Evolutionary conservation across 805 yeast species (phyloP).

Genomic region (Candida railenensis): DNA sequence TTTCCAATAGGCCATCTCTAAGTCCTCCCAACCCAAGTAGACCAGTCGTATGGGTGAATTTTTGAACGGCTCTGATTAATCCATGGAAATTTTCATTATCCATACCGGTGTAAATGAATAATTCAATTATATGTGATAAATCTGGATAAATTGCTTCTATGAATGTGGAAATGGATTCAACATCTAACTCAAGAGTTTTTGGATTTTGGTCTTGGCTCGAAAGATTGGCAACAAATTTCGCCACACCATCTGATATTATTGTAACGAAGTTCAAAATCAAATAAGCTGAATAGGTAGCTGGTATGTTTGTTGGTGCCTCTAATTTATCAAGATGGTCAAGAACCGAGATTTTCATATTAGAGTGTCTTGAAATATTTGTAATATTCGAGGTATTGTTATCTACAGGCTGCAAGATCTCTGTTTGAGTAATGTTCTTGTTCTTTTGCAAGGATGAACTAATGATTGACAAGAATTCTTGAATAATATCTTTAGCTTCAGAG

Average conservation of each 20-base stretch:
- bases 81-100: conserved; percentile 70
- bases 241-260: conserved; percentile 67
- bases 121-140: conserved; percentile 23
- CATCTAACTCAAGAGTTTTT: conserved; percentile 26
- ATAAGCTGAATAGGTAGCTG: conserved; percentile 57
- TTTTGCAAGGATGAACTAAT: conserved; percentile 28
- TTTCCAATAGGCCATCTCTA: conserved; percentile 48
- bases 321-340: conserved; percentile 78
- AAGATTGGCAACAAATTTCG: conserved; percentile 47
- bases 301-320: conserved; percentile 54
- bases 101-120: conserved; percentile 60
- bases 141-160: conserved; percentile 29
- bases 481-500: conserved; percentile 55
- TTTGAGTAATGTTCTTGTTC: neutral
- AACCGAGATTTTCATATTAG: conserved; percentile 52
- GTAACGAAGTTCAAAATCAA: conserved; percentile 55
- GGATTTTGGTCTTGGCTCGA: conserved; percentile 24
- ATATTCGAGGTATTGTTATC: neutral
- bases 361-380: conserved; percentile 37
- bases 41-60: conserved; percentile 80
- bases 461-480: conserved; percentile 50
- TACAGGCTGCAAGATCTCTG: conserved; percentile 2
- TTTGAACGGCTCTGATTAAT: conserved; percentile 72
- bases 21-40: conserved; percentile 55
- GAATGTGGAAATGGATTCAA: conserved; percentile 34